Evolutionary conservation across 192 early-diverging fungal species (phyloP).

Genomic region (Coemansia sp.): DNA sequence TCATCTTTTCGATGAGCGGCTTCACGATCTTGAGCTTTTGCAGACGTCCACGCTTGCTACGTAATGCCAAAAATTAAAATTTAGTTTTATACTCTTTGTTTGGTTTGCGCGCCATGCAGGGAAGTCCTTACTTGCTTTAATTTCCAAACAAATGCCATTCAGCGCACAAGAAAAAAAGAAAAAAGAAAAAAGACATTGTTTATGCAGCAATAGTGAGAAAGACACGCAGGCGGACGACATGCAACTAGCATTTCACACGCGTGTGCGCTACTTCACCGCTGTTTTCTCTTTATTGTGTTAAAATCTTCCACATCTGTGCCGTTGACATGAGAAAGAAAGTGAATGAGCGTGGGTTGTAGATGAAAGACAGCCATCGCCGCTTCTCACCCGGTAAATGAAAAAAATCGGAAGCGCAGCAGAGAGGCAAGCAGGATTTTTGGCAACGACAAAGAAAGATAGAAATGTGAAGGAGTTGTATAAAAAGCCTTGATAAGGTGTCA

Average conservation of each 20-base stretch:
- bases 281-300: neutral
- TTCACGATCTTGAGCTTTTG: constrained; percentile 79
- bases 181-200: too few species aligned
- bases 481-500: neutral
- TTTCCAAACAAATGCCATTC: neutral
- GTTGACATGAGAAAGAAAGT: neutral
- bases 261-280: neutral
- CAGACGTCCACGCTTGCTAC: constrained; percentile 78
- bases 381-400: neutral
- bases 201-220: neutral
- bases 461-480: neutral
- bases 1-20: constrained; percentile 72
- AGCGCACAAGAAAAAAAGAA: too few species aligned
- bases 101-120: neutral
- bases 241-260: neutral
- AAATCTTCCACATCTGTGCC: neutral
- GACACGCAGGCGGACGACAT: neutral
- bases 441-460: too few species aligned
- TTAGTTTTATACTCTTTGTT: neutral
- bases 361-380: neutral
- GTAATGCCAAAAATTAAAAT: neutral
- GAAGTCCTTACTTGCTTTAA: neutral
- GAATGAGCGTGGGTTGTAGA: neutral
- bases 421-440: too few species aligned
- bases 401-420: neutral